phyloP scores from a whole-genome alignment of 306 rosid species.

The Prunus mongolica region DNA sequence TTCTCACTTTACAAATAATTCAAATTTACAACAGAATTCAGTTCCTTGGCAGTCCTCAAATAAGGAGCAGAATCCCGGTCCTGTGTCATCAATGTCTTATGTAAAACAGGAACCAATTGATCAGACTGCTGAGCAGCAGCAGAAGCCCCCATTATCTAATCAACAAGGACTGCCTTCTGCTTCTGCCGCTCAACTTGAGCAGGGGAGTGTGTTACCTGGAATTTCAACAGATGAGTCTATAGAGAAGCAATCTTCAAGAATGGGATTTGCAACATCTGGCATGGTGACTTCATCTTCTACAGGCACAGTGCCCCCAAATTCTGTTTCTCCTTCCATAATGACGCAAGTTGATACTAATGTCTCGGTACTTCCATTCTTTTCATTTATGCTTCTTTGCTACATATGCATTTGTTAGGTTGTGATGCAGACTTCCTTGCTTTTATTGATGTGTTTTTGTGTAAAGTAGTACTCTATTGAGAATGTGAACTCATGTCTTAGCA shows the following conservation, averaged over 20 bases:
- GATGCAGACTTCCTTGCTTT: not conserved
- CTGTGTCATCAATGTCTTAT: constrained; percentile 44
- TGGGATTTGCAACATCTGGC: constrained; percentile 50
- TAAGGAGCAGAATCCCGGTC: constrained; percentile 55
- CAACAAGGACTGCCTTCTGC: constrained; percentile 58
- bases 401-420: constrained; percentile 8
- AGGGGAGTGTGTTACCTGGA: constrained; percentile 50
- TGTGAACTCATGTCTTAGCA: too few relatives aligned
- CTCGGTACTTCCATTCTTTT: constrained; percentile 30
- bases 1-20: constrained; percentile 44
- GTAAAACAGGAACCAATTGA: constrained; percentile 66
- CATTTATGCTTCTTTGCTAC: constrained; percentile 1
- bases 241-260: constrained; percentile 57
- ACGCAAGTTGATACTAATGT: constrained; percentile 46
- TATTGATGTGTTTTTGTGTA: not conserved
- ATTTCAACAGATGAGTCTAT: constrained; percentile 40
- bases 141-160: constrained; percentile 46
- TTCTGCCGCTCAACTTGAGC: constrained; percentile 57
- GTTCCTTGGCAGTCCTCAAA: constrained; percentile 64
- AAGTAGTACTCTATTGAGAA: not conserved
- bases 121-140: constrained; percentile 66
- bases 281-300: constrained; percentile 43
- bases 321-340: constrained; percentile 43
- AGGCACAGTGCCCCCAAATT: constrained; percentile 41
- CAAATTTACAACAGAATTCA: constrained; percentile 49